These are phyloP conservation scores for Chrysochromulina parva DNA, from an alignment of 78 protist genomes.

Conservation along the genomic window DNA sequence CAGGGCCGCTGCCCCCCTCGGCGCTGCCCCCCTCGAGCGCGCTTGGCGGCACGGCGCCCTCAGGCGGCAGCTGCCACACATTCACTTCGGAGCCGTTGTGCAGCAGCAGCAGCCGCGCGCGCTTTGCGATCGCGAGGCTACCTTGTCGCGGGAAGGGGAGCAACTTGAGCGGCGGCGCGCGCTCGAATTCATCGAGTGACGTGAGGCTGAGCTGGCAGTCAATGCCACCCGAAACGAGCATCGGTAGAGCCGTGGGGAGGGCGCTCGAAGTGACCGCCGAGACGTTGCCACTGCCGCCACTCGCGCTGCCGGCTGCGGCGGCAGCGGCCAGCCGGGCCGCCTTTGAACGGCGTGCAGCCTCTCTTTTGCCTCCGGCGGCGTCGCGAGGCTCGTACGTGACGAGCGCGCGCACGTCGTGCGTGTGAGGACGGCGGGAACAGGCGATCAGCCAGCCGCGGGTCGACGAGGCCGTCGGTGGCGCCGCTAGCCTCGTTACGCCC, in stretches of 20 bases:
- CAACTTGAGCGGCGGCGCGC: neutral
- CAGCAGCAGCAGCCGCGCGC: neutral
- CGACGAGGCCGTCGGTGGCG: neutral
- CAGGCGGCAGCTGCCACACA: neutral
- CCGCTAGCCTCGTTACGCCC: no score
- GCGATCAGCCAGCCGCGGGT: neutral
- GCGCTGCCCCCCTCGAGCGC: no score
- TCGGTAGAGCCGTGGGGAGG: neutral
- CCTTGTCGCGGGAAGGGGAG: neutral
- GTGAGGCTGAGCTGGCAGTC: neutral
- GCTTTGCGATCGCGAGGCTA: neutral
- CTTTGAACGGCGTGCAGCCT: no score
- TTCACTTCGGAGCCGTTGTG: neutral
- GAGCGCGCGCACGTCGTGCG: constrained; percentile 18
- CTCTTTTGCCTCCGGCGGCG: no score
- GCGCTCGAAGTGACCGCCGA: neutral
- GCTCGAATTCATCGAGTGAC: neutral
- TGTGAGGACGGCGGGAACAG: constrained; percentile 15
- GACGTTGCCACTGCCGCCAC: no score
- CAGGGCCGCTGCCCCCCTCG: no score
- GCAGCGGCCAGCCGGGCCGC: no score
- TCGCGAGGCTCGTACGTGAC: no score
- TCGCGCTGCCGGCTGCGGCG: no score
- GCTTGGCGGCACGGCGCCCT: no score
- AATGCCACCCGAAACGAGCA: neutral